Conservation (phyloP, 345 rosid species). For the Diplotaxis tenuifolia region DNA sequence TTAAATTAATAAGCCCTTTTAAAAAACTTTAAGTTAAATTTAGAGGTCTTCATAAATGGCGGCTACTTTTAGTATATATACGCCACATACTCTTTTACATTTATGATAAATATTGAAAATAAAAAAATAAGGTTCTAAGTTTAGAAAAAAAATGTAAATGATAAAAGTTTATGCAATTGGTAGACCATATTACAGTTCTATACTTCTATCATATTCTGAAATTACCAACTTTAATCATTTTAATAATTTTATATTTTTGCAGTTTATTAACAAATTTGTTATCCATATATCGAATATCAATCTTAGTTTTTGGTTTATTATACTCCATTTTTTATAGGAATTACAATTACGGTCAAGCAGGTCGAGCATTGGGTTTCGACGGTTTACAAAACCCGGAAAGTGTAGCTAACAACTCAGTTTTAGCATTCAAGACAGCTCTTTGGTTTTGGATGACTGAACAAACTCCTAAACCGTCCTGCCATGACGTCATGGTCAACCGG, state of each 20-base stretch:
- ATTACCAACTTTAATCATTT: background rate
- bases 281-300: background rate
- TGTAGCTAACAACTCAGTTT: slow-evolving; percentile 45
- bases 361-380: slow-evolving; percentile 42
- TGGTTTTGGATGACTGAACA: slow-evolving; percentile 80
- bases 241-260: background rate
- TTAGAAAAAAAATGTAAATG: background rate
- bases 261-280: background rate
- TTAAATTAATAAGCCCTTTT: no score
- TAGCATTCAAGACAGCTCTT: slow-evolving; percentile 66
- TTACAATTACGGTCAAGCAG: slow-evolving; percentile 57
- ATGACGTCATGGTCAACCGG: slow-evolving; percentile 46
- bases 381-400: slow-evolving; percentile 49
- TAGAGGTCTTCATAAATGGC: no score
- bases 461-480: slow-evolving; percentile 62
- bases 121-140: background rate
- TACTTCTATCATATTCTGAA: background rate
- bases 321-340: slow-evolving; percentile 33
- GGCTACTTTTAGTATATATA: no score
- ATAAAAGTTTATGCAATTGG: background rate
- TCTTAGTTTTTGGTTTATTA: background rate
- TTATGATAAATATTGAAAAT: background rate
- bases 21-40: background rate
- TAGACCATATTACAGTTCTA: background rate
- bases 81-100: background rate